Evolutionary conservation across 1,284 basidiomycete species (phyloP).

Genomic region (Leccinum pachyderme): DNA sequence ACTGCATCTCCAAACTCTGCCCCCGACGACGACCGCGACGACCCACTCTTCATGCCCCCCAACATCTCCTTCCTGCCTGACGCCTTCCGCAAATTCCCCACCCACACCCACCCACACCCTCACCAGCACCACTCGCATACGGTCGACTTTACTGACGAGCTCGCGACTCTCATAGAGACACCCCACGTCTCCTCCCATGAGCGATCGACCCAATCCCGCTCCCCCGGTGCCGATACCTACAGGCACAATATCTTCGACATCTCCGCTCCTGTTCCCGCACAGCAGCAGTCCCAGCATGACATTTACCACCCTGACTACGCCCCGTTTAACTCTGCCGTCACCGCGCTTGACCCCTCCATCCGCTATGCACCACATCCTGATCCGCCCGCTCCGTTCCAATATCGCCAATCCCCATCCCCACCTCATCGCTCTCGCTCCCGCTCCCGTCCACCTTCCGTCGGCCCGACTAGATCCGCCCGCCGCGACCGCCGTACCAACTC

Average conservation of each 20-base stretch:
- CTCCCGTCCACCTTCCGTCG: constrained; percentile 43
- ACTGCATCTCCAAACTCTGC: constrained; percentile 34
- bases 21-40: constrained; percentile 29
- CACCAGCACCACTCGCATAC: constrained; percentile 8
- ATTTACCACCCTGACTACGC: constrained; percentile 28
- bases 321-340: constrained; percentile 59
- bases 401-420: constrained; percentile 34
- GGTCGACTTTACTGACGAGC: constrained; percentile 65
- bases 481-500: constrained; percentile 48
- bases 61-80: constrained; percentile 44
- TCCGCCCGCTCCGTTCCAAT: constrained; percentile 32
- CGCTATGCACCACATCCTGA: constrained; percentile 53
- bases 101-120: constrained; percentile 17
- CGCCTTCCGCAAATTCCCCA: constrained; percentile 49
- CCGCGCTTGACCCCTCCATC: constrained; percentile 58
- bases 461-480: constrained; percentile 47
- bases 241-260: constrained; percentile 76
- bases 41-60: constrained; percentile 42
- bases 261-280: constrained; percentile 40
- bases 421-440: constrained; percentile 46
- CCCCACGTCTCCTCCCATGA: constrained; percentile 41
- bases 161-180: constrained; percentile 53
- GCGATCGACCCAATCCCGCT: constrained; percentile 33
- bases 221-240: constrained; percentile 37
- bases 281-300: constrained; percentile 21